Conservation (phyloP, 1,284 basidiomycete genomes). For the Gomphus bonarii region DNA sequence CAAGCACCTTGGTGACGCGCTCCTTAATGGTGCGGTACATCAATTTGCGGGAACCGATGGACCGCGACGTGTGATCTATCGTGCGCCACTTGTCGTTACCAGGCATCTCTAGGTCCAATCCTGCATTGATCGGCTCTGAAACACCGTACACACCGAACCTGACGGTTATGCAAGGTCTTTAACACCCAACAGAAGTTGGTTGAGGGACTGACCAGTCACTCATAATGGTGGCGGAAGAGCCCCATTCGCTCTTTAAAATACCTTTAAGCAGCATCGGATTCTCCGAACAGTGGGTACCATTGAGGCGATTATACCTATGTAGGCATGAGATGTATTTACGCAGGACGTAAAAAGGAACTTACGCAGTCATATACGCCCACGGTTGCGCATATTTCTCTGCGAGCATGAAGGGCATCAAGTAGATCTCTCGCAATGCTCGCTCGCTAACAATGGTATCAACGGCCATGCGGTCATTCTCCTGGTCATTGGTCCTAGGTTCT, state of each 20-base stretch:
- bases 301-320: slow-evolving; percentile 51
- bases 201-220: slow-evolving; percentile 44
- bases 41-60: slow-evolving; percentile 48
- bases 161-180: slow-evolving; percentile 4
- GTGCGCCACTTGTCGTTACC: slow-evolving; percentile 57
- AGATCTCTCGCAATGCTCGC: slow-evolving; percentile 58
- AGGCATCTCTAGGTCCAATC: slow-evolving; percentile 64
- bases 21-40: slow-evolving; percentile 40
- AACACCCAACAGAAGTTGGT: background rate
- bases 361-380: slow-evolving; percentile 58
- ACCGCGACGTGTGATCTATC: slow-evolving; percentile 41
- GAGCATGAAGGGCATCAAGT: slow-evolving; percentile 43
- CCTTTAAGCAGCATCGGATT: slow-evolving; percentile 40
- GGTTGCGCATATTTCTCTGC: slow-evolving; percentile 50
- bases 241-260: slow-evolving; percentile 60
- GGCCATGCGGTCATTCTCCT: slow-evolving; percentile 55
- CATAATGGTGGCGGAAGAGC: slow-evolving; percentile 52
- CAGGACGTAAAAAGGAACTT: slow-evolving; percentile 12
- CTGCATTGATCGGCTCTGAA: slow-evolving; percentile 50
- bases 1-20: slow-evolving; percentile 38
- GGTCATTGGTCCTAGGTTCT: slow-evolving; percentile 38
- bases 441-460: slow-evolving; percentile 53
- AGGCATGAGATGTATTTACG: background rate
- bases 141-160: slow-evolving; percentile 58
- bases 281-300: slow-evolving; percentile 56